Base-by-base conservation (phyloP, 768 basidiomycete genomes). In the Sarcodon sp. region DNA sequence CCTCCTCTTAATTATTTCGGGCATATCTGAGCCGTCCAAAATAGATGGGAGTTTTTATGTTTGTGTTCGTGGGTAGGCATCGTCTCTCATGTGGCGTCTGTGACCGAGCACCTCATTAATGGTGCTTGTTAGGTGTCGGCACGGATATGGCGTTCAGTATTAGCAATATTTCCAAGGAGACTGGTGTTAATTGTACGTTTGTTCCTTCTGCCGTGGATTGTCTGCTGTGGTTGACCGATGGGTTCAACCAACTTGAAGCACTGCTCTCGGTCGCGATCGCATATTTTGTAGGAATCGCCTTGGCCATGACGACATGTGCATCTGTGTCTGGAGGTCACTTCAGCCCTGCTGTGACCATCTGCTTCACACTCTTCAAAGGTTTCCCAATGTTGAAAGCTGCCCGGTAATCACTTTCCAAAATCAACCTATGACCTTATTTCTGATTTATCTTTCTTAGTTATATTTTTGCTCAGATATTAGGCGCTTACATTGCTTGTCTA, bases 401-500 rank as follows among this genome's bases (percentile, higher is more conserved):
- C 27, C 64, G 74, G 80, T 80, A 36, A 50, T 64, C 56, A 43
- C n/a, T 12, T 15, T 11, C 13, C 21, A 12, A 12, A 16, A 13
- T 21, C 3, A 5, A 2, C 43, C 13, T 13, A 13, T 44, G 12
- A 44, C 16, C 43, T 32, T 44, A 13, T 44, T 13, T 21, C 16
- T 32, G 13, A 18, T 27, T 4, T 12, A 31, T 1, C 43, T 6
- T 3, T 31, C 6, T 33, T 3, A 57, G 57, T 33, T 59, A 57
- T 47, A 79, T 84, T 50, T 37, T 72, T 10, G 73, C 80, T 0
- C 84, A 87, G 56, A 69, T 82, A 51, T 52, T 82, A 4, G 85
- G 83, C 4, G 77, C 71, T 10, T 83, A 78, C 53, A 59, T 84
- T 51, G 83, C 79, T 0, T 75, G 72, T 48, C 62, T 81, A 35